phyloP scores from a whole-genome alignment of 768 basidiomycete species.

The Suillus fuscotomentosus region DNA sequence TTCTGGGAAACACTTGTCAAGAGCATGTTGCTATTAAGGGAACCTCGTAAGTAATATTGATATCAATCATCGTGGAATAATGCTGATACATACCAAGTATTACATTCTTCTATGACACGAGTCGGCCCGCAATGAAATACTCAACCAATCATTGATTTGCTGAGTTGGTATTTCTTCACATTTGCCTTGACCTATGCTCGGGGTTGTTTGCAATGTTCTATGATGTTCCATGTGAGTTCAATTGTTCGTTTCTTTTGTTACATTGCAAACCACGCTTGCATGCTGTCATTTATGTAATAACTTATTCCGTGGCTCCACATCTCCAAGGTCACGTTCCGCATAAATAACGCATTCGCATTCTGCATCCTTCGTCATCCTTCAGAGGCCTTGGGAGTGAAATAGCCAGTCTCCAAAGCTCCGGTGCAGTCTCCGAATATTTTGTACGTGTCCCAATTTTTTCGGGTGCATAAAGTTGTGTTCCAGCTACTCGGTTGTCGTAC shows the following conservation, averaged over 20 bases:
- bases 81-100: constrained; percentile 11
- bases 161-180: too few relatives aligned
- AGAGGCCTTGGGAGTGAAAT: not conserved
- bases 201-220: not conserved
- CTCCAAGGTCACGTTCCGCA: constrained; percentile 3
- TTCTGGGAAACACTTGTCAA: constrained; percentile 22
- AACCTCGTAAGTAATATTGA: constrained; percentile 6
- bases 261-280: not conserved
- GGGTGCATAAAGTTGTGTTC: not conserved
- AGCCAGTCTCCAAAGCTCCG: not conserved
- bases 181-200: not conserved
- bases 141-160: not conserved
- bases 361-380: not conserved
- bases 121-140: not conserved
- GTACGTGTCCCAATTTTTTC: not conserved
- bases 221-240: not conserved
- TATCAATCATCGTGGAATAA: constrained; percentile 25
- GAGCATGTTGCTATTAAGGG: constrained; percentile 6
- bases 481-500: not conserved
- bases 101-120: constrained; percentile 7
- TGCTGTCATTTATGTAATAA: not conserved
- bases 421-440: not conserved
- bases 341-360: not conserved
- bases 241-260: not conserved
- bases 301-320: not conserved